Evolutionary conservation across 1,284 basidiomycete species (phyloP), one percentile per base, ranked within the genome.

Genomic region (Takashimella koratensis): DNA sequence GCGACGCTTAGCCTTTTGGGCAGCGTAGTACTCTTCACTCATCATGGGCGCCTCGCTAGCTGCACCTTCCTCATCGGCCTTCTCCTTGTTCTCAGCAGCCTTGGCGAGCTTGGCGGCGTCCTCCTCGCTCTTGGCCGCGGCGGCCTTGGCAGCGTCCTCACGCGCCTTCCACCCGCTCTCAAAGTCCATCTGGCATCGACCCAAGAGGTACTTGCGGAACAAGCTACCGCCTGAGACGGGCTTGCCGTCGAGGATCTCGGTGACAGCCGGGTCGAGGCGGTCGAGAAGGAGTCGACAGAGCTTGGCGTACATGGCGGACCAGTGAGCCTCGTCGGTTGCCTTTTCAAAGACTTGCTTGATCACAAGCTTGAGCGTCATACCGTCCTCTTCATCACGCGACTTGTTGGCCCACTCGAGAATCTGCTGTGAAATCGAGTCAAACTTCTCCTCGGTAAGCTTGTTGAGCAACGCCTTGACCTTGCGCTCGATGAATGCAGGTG

Each of bases 301-400:
- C 48, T 88, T 85, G 24, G 95, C 95, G 74, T 98, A 97, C 90
- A 97, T 96, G 79, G 91, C 89, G 10, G 89, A 93, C 87, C 90
- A 96, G 36, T 86, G 85, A 16, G 90, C 90, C 76, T 98, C 93
- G 76, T 95, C 90, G 21, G 90, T 96, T 3, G 93, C 93, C 81
- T 95, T 95, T 76, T 98, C 93, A 75, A 97, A 97, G 44, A 98
- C 90, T 51, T 97, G 86, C 62, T 87, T 86, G 77, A 96, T 97
- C 71, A 97, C 94, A 67, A 94, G 90, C 64, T 94, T 91, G 65
- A 98, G 83, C 1, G 93, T 96, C 58, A 88, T 84, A 3, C 93
- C 94, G 70, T 98, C 91, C 71, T 84, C 89, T 81, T 98, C 94
- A 63, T 86, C 83, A 76, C 87, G 85, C 5, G 89, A 92, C 79